phyloP scores from a whole-genome alignment of 1,139 yeast species.

The Zygoascus sp. region DNA sequence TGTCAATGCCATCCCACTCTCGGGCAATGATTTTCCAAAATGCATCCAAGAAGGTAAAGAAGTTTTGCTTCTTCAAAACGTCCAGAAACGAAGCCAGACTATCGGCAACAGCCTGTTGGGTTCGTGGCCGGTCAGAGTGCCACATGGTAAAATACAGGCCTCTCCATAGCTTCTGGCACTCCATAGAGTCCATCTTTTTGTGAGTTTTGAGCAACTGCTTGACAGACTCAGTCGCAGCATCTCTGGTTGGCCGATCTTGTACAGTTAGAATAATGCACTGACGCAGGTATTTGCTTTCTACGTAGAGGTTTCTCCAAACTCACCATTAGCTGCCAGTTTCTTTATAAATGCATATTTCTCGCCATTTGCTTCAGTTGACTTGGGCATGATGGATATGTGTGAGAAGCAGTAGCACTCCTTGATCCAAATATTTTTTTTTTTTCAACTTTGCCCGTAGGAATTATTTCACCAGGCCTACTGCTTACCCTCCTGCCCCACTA shows the following conservation, averaged over 20 bases:
- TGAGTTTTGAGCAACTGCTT: conserved; percentile 50
- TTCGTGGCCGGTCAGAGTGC: conserved; percentile 90
- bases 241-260: conserved; percentile 62
- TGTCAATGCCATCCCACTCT: conserved; percentile 82
- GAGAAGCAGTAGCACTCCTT: background rate
- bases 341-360: conserved; percentile 53
- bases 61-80: conserved; percentile 40
- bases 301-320: too few relatives aligned
- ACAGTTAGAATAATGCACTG: background rate
- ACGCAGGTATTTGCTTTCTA: background rate
- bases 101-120: conserved; percentile 80
- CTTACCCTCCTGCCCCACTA: conserved; percentile 3
- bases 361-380: conserved; percentile 4
- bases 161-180: conserved; percentile 84
- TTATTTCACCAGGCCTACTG: background rate
- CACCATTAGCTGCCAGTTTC: conserved; percentile 75
- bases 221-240: conserved; percentile 67
- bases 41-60: conserved; percentile 56
- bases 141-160: conserved; percentile 90
- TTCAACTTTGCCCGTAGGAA: too few relatives aligned
- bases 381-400: conserved; percentile 2
- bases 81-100: conserved; percentile 59
- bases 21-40: conserved; percentile 77
- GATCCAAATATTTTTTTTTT: conserved; percentile 7
- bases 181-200: conserved; percentile 44